These are phyloP conservation scores for Penicillium palitans DNA, from an alignment of 2,329 filamentous ascomycete species.

Conservation along the genomic window DNA sequence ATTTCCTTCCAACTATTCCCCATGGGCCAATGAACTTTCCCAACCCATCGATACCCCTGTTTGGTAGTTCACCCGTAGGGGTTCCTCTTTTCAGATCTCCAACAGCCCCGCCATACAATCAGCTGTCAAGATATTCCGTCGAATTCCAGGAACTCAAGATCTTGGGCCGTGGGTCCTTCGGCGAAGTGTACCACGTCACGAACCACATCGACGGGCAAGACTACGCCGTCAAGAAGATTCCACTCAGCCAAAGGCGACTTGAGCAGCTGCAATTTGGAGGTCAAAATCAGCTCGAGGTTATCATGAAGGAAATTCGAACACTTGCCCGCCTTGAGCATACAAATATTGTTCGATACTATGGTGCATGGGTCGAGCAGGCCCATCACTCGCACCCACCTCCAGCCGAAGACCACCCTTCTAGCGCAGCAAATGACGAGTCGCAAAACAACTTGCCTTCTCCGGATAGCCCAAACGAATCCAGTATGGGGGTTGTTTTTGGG, in stretches of 20 bases:
- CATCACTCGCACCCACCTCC: constrained; percentile 24
- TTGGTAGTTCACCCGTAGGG: constrained; percentile 35
- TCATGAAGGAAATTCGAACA: constrained; percentile 62
- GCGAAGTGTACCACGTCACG: constrained; percentile 61
- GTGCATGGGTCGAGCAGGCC: constrained; percentile 61
- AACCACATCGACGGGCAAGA: constrained; percentile 62
- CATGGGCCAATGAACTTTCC: constrained; percentile 27
- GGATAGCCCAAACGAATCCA: constrained; percentile 28
- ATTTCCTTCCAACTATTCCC: constrained; percentile 26
- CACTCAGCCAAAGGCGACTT: constrained; percentile 54
- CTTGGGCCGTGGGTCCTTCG: constrained; percentile 66
- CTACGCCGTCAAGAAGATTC: constrained; percentile 68
- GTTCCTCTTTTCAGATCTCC: constrained; percentile 33
- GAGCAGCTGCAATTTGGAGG: constrained; percentile 54
- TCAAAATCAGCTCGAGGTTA: constrained; percentile 55
- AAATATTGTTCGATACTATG: constrained; percentile 67
- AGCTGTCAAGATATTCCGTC: constrained; percentile 48
- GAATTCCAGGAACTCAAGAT: constrained; percentile 57
- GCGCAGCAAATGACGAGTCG: constrained; percentile 16
- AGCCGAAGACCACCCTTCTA: constrained; percentile 10
- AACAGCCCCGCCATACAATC: constrained; percentile 24
- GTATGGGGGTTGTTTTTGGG: constrained; percentile 45
- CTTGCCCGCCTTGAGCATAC: constrained; percentile 63
- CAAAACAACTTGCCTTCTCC: constrained; percentile 19
- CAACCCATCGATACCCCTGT: constrained; percentile 25